These are phyloP conservation scores for Baorangia bicolor DNA, from an alignment of 768 basidiomycete genomes.

Conservation along the genomic window DNA sequence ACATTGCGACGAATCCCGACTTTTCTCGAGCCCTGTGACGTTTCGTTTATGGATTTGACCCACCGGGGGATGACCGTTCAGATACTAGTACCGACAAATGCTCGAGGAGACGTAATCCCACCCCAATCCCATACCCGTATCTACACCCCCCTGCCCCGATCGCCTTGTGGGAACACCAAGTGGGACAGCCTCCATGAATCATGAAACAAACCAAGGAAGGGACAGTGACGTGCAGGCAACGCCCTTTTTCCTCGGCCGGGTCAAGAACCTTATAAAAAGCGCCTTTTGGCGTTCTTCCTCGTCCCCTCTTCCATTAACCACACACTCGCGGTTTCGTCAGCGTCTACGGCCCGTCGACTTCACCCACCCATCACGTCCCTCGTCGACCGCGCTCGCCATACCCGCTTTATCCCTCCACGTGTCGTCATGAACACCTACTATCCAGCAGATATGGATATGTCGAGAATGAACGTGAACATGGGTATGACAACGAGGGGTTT, in stretches of 20 bases:
- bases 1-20: neutral
- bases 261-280: slow-evolving; percentile 17
- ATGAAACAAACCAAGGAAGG: neutral
- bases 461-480: slow-evolving; percentile 6
- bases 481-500: neutral
- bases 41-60: neutral
- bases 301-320: neutral
- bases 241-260: slow-evolving; percentile 9
- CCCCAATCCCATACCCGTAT: neutral
- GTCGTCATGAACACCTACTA: neutral
- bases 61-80: neutral
- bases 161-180: slow-evolving; percentile 8
- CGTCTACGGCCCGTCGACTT: neutral
- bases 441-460: neutral
- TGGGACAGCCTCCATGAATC: neutral
- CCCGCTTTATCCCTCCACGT: neutral
- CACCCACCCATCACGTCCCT: neutral
- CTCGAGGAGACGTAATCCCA: slow-evolving; percentile 14
- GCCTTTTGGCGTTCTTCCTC: neutral
- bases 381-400: neutral
- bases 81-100: neutral
- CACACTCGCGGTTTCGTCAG: slow-evolving; percentile 1
- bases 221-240: slow-evolving; percentile 1
- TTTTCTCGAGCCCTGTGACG: neutral
- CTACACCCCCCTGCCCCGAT: slow-evolving; percentile 17